Evolutionary conservation across 2,329 filamentous ascomycete species (phyloP), one percentile per base, ranked within the genome.

Genomic region (Ambrosiella xylebori): DNA sequence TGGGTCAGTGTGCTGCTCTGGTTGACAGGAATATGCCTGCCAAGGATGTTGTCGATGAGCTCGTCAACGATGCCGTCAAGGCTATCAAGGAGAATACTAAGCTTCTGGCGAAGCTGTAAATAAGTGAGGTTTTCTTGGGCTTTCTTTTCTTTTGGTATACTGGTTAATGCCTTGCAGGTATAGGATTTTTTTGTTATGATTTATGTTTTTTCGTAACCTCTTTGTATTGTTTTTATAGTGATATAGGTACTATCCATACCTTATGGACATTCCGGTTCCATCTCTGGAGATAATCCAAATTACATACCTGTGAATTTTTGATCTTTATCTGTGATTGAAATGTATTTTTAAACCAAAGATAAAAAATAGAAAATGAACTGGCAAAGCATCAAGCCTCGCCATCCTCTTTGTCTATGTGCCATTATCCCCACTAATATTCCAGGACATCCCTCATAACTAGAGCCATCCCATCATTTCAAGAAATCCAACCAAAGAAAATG

Each of bases 1-100:
- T 98, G 93, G 93, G 93, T 70, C 94, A 97, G 79, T 91, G 87
- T 61, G 86, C 93, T 41, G 91, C 93, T 36, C 88, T 96, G 38
- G 86, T 93, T 59, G 93, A 91, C 67, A 89, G 97, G 74, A 86
- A 84, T 77, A 94, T 94, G 82, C 75, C 79, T 44, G 93, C 93
- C 62, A 94, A 90, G 79, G 86, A 71, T 15, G 91, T 98, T 61
- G 85, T 98, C 44, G 93, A 98, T 67, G 93, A 98, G 75, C 85
- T 98, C 65, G 86, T 98, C 62, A 72, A 74, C 56, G 90, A 94
- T 67, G 93, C 90, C 45, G 82, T 87, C 60, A 76, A 75, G 61
- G 80, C 78, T 70, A 70, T 95, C 64, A 75, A 83, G 68, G 79
- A 76, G 66, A 86, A 85, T 62, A 80, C 80, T 70, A 78, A 80